Conservation (phyloP, 768 basidiomycete genomes). For the Postia placenta region DNA sequence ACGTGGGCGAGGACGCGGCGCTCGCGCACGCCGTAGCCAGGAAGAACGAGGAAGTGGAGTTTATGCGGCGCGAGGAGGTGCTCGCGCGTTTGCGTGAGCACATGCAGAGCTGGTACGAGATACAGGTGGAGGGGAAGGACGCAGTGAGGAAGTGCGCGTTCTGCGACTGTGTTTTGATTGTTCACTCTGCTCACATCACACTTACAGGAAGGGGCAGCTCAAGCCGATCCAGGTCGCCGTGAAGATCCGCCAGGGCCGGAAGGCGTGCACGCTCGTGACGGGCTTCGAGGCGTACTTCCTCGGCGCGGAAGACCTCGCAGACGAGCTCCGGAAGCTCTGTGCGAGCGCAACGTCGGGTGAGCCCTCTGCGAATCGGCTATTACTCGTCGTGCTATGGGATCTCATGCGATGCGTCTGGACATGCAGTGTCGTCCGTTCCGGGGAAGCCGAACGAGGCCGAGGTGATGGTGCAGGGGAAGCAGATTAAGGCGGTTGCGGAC, state of each 20-base stretch:
- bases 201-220: conserved; percentile 65
- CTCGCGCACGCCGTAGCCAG: conserved; percentile 26
- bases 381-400: neutral
- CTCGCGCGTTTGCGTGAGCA: conserved; percentile 44
- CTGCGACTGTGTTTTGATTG: neutral
- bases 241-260: conserved; percentile 75
- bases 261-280: conserved; percentile 68
- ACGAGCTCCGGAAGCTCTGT: conserved; percentile 71
- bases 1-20: conserved; percentile 43
- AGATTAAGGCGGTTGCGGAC: conserved; percentile 58
- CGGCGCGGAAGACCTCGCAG: conserved; percentile 65
- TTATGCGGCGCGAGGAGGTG: conserved; percentile 64
- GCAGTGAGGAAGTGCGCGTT: conserved; percentile 48
- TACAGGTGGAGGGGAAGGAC: conserved; percentile 51
- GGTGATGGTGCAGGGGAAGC: conserved; percentile 84
- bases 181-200: neutral
- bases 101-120: conserved; percentile 78
- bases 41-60: conserved; percentile 33
- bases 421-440: conserved; percentile 50
- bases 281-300: conserved; percentile 77
- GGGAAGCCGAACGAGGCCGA: conserved; percentile 58
- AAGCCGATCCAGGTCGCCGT: conserved; percentile 63
- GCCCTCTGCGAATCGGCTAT: neutral
- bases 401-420: neutral
- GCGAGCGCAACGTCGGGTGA: conserved; percentile 78